phyloP scores from a whole-genome alignment of 352 stramenopile genomes.

The Globisporangium ultimum region DNA sequence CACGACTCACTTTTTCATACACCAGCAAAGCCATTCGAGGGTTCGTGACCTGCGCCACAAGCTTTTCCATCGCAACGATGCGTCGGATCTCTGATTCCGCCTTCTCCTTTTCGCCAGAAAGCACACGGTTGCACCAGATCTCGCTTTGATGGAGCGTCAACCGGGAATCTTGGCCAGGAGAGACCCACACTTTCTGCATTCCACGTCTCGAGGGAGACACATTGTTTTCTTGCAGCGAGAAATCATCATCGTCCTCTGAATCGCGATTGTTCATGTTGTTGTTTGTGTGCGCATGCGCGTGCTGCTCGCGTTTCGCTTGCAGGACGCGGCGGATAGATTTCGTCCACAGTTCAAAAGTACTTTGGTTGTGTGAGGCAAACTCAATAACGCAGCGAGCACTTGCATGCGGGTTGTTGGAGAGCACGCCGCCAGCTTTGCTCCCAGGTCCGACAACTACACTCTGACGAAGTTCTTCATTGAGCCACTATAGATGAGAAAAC shows the following conservation, averaged over 20 bases:
- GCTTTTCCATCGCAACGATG: conserved; percentile 84
- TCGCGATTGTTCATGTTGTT: conserved; percentile 3
- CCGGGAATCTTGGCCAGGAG: conserved; percentile 77
- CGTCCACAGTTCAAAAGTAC: conserved; percentile 83
- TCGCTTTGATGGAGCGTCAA: conserved; percentile 83
- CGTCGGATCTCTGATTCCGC: conserved; percentile 77
- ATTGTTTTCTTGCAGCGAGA: conserved; percentile 8
- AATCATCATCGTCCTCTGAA: conserved; percentile 6
- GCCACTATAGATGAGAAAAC: conserved; percentile 33
- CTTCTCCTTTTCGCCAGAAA: conserved; percentile 80
- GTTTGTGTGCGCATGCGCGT: conserved; percentile 22
- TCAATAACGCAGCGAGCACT: conserved; percentile 69
- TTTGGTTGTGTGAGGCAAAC: conserved; percentile 78
- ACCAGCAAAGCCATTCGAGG: conserved; percentile 81
- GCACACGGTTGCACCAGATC: conserved; percentile 81
- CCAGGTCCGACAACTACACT: conserved; percentile 42
- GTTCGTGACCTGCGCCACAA: conserved; percentile 75
- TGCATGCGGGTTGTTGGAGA: conserved; percentile 51
- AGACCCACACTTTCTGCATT: conserved; percentile 48
- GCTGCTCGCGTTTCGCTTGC: conserved; percentile 43
- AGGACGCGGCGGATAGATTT: conserved; percentile 78
- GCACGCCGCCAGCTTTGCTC: conserved; percentile 39
- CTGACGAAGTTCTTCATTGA: conserved; percentile 69
- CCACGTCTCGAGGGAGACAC: conserved; percentile 9
- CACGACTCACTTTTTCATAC: conserved; percentile 85